These are phyloP conservation scores for Biscogniauxia sp. DNA, from an alignment of 2,329 filamentous ascomycete species.

Conservation along the genomic window DNA sequence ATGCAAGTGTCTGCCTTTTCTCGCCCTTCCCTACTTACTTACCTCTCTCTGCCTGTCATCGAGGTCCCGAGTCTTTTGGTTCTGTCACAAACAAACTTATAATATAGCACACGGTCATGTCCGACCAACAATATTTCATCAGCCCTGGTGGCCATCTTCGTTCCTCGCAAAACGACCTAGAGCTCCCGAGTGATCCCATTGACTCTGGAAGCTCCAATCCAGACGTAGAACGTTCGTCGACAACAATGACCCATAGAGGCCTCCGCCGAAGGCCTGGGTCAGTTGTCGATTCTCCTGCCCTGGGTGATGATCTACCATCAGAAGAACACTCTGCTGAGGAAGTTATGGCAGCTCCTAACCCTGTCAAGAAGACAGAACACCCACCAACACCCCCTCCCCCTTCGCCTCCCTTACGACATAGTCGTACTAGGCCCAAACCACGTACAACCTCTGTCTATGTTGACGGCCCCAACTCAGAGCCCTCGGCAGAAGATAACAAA, in stretches of 20 bases:
- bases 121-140: not conserved
- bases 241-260: not conserved
- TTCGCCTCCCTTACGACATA: not conserved
- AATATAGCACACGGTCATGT: not conserved
- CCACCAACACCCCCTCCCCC: too few relatives aligned
- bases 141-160: not conserved
- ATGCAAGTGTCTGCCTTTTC: too few relatives aligned
- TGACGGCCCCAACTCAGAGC: too few relatives aligned
- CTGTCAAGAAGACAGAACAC: too few relatives aligned
- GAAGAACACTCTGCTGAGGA: too few relatives aligned
- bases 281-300: not conserved
- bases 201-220: conserved; percentile 13
- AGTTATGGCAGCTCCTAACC: too few relatives aligned
- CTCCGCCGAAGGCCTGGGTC: not conserved
- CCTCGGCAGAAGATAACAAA: not conserved
- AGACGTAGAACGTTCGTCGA: conserved; percentile 15
- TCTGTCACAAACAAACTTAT: not conserved
- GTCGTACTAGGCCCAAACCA: not conserved
- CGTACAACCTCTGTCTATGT: not conserved
- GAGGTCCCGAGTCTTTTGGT: too few relatives aligned
- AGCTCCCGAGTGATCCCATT: conserved; percentile 16
- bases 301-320: too few relatives aligned
- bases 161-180: not conserved
- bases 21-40: too few relatives aligned
- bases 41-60: too few relatives aligned